Base-by-base conservation (phyloP, 2,329 filamentous ascomycete genomes). In the Aphanocladium album region DNA sequence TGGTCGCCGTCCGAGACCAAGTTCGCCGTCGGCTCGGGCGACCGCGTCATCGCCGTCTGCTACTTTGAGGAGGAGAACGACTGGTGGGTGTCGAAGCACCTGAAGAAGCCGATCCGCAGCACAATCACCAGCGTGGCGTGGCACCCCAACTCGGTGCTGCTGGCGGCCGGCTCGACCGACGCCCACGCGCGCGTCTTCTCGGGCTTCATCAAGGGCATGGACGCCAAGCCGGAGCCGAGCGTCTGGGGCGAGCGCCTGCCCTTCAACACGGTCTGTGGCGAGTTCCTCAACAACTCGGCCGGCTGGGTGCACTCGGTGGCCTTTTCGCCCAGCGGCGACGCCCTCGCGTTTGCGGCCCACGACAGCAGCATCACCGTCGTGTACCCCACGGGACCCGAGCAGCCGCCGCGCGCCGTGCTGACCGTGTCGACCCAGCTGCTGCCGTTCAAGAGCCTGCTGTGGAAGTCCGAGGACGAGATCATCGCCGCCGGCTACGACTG, bases 31-130 rank as follows among this genome's bases (percentile, higher is more conserved):
- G 95, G 95, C 63, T 97, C 93, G 30, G 95, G 95, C 64, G 95
- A 96, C 68, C 88, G 95, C 65, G 89, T 96, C 66, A 96, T 99
- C 70, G 92, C 95, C 45, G 85, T 98, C 68, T 99, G 95, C 82
- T 98, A 98, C 80, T 99, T 99, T 69, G 95, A 99, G 73, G 91
- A 96, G 74, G 95, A 99, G 77, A 97, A 99, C 77, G 93, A 99
- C 80, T 99, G 95, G 95, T 99, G 95, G 95, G 93, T 99, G 46
- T 97, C 93, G 41, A 99, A 99, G 83, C 95, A 99, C 77, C 79
- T 99, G 72, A 98, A 98, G 86, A 99, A 98, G 84, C 95, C 95
- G 21, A 96, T 99, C 70, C 90, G 93, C 67, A 96, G 92, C 74
- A 99, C 95, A 61, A 93, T 99, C 69, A 98, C 95, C 60, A 92